A percentile compares a stretch with the other conserved stretches of the same genome.
phyloP scores from a whole-genome alignment of 371 early-diverging fungal species.

The Mortierella sp. region DNA sequence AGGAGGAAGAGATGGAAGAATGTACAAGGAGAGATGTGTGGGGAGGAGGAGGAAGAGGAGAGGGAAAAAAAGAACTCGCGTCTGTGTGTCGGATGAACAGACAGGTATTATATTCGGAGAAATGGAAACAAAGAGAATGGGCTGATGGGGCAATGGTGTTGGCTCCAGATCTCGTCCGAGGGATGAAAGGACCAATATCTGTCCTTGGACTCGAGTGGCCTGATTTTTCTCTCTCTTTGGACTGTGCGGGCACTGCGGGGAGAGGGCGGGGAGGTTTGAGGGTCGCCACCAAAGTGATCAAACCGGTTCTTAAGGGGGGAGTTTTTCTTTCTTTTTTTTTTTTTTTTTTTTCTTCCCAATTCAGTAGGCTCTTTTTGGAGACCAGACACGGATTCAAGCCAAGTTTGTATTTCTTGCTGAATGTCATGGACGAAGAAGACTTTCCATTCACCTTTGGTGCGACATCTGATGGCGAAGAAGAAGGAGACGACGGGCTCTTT shows the following conservation, averaged over 20 bases:
- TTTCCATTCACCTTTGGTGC: constrained; percentile 48
- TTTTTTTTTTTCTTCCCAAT: neutral
- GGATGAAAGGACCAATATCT: too few relatives aligned
- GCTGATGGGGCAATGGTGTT: too few relatives aligned
- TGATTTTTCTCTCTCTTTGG: constrained; percentile 16
- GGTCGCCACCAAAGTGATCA: too few relatives aligned
- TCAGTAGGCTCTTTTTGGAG: neutral
- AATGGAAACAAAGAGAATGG: too few relatives aligned
- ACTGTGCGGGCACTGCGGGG: too few relatives aligned
- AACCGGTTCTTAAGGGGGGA: too few relatives aligned
- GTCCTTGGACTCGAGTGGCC: constrained; percentile 10
- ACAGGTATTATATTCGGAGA: neutral
- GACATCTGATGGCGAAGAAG: constrained; percentile 26
- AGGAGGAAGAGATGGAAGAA: neutral
- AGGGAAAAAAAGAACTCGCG: neutral
- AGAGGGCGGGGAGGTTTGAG: too few relatives aligned
- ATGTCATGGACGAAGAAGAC: constrained; percentile 23
- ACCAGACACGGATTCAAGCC: neutral
- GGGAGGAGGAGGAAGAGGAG: neutral
- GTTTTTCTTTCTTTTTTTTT: too few relatives aligned
- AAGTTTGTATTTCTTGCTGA: neutral
- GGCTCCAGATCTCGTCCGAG: too few relatives aligned
- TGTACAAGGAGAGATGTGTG: neutral
- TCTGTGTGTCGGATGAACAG: too few relatives aligned
- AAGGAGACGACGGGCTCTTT: constrained; percentile 27